Evolutionary conservation across 192 early-diverging fungal species (phyloP).

Genomic region (Helicostylum pulchrum): DNA sequence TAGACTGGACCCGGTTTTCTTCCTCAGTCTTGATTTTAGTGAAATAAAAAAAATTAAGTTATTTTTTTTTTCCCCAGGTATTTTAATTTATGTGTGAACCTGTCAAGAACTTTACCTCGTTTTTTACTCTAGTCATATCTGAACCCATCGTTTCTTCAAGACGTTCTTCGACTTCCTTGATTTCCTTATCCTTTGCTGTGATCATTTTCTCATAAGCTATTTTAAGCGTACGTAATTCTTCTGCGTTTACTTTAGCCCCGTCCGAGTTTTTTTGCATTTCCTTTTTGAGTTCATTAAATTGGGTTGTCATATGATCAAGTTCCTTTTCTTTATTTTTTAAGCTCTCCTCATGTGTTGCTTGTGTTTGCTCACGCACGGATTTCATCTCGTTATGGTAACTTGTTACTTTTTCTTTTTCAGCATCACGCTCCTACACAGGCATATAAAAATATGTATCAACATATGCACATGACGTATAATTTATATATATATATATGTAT

Average conservation of each 20-base stretch:
- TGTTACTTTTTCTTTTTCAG: neutral
- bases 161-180: slow-evolving; percentile 9
- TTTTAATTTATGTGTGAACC: slow-evolving; percentile 1
- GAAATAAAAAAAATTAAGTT: neutral
- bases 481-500: too few species aligned
- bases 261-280: neutral
- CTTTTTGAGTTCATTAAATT: slow-evolving; percentile 2
- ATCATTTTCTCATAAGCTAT: slow-evolving; percentile 20
- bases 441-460: neutral
- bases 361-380: slow-evolving; percentile 4
- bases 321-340: neutral
- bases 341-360: neutral
- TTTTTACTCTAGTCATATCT: neutral
- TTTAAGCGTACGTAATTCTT: slow-evolving; percentile 4
- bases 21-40: neutral
- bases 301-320: neutral
- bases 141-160: neutral
- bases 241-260: neutral
- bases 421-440: neutral
- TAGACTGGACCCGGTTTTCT: slow-evolving; percentile 21
- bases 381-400: slow-evolving; percentile 2
- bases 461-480: neutral
- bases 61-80: neutral
- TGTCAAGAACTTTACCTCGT: slow-evolving; percentile 3
- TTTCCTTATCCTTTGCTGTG: slow-evolving; percentile 15